Evolutionary conservation across 1,139 yeast species (phyloP).

Genomic region (Debaryomycetaceae sp.): DNA sequence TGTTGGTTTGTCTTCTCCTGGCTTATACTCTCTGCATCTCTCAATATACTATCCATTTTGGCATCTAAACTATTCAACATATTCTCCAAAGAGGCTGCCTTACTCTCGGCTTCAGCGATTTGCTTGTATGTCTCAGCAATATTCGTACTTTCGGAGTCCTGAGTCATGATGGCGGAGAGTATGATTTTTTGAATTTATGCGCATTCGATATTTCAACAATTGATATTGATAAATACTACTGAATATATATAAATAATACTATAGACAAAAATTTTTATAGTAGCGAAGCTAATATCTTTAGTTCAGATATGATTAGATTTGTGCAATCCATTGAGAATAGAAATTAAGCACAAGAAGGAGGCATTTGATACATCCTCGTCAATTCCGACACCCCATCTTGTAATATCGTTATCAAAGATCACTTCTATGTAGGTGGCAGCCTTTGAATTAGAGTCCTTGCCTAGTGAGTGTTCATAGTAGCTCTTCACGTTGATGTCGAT

Average conservation of each 20-base stretch:
- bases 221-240: no score
- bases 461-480: conserved; percentile 91
- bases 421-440: conserved; percentile 89
- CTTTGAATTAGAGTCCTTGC: conserved; percentile 77
- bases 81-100: conserved; percentile 38
- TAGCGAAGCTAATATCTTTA: no score
- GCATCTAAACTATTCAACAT: conserved; percentile 44
- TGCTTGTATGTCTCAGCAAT: conserved; percentile 42
- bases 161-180: conserved; percentile 11
- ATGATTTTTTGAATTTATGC: no score
- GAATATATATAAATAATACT: no score
- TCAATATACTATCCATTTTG: conserved; percentile 41
- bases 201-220: no score
- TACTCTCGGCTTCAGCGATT: conserved; percentile 40
- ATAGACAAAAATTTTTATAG: neutral
- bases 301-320: conserved; percentile 7
- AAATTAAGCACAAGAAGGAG: conserved; percentile 73
- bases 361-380: conserved; percentile 93
- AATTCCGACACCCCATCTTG: conserved; percentile 92
- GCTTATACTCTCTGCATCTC: conserved; percentile 33
- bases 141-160: conserved; percentile 12
- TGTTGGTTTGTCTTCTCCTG: neutral
- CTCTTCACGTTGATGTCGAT: conserved; percentile 67
- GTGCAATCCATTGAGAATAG: conserved; percentile 59
- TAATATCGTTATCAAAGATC: conserved; percentile 42